Conservation (phyloP, 1,139 yeast genomes). For the Taphrina betulina region DNA sequence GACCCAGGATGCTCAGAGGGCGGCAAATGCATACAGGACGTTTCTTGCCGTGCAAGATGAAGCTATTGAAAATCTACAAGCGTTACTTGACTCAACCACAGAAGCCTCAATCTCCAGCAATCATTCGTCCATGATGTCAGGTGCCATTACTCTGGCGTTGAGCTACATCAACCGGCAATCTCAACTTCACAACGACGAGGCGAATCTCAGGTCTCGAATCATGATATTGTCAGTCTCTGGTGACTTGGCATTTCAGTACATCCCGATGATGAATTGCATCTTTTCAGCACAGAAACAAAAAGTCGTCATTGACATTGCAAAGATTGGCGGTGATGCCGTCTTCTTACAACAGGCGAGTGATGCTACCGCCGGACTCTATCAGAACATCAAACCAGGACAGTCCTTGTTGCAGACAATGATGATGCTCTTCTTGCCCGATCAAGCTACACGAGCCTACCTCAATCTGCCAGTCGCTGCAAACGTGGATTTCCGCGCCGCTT, state of each 20-base stretch:
- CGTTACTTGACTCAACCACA: slow-evolving; percentile 47
- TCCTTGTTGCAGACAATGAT: slow-evolving; percentile 2
- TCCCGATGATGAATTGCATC: slow-evolving; percentile 91
- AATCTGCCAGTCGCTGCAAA: slow-evolving; percentile 81
- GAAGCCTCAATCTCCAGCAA: slow-evolving; percentile 40
- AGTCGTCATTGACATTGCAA: slow-evolving; percentile 86
- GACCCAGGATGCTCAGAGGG: slow-evolving; percentile 34
- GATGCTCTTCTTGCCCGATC: slow-evolving; percentile 74
- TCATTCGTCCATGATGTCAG: slow-evolving; percentile 59
- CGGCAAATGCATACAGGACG: slow-evolving; percentile 68
- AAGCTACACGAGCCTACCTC: slow-evolving; percentile 68
- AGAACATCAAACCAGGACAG: slow-evolving; percentile 57
- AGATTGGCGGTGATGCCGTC: slow-evolving; percentile 73
- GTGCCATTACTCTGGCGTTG: slow-evolving; percentile 75
- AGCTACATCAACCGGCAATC: slow-evolving; percentile 66
- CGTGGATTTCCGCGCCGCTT: slow-evolving; percentile 91
- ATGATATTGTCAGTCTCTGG: slow-evolving; percentile 73
- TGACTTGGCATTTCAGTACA: slow-evolving; percentile 77
- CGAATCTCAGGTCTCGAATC: slow-evolving; percentile 44
- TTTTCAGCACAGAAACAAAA: slow-evolving; percentile 94
- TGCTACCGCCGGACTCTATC: slow-evolving; percentile 87
- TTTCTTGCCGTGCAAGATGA: slow-evolving; percentile 78
- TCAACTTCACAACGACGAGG: neutral
- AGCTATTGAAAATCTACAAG: slow-evolving; percentile 62
- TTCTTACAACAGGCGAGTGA: slow-evolving; percentile 95